phyloP scores from a whole-genome alignment of 768 basidiomycete genomes.

The Russula earlei region DNA sequence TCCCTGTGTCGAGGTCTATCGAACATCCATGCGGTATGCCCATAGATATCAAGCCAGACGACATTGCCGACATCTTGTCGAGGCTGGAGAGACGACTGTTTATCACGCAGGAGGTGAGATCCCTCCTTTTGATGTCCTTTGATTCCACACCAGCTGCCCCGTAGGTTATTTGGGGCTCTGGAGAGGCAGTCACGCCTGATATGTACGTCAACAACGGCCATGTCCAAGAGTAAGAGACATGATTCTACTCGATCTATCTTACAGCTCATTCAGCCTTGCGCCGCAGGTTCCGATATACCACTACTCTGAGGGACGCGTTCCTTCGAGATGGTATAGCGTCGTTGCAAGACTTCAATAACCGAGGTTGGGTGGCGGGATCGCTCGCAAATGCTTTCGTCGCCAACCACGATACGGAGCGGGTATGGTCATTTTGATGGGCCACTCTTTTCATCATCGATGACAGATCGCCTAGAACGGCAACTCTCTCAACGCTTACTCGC shows the following conservation, averaged over 20 bases:
- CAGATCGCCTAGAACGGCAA: conserved; percentile 31
- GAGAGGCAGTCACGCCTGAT: conserved; percentile 44
- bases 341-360: conserved; percentile 42
- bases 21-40: not conserved
- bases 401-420: conserved; percentile 63
- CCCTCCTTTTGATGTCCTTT: not conserved
- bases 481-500: conserved; percentile 50
- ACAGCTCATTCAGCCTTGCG: not conserved
- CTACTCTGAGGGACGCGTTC: conserved; percentile 44
- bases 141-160: not conserved
- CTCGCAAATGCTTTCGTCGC: conserved; percentile 56
- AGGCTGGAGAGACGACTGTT: conserved; percentile 38
- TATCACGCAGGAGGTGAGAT: conserved; percentile 48
- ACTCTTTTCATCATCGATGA: not conserved
- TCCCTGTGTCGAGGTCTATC: not conserved
- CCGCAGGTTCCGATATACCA: conserved; percentile 49
- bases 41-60: conserved; percentile 43
- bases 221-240: conserved; percentile 44
- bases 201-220: conserved; percentile 51
- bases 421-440: conserved; percentile 16
- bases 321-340: conserved; percentile 39
- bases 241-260: too few species aligned
- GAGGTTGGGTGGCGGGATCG: conserved; percentile 47
- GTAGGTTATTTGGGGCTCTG: conserved; percentile 33
- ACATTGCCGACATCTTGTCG: conserved; percentile 45